phyloP scores from a whole-genome alignment of 257 asterid species.

The Ocimum tenuiflorum region DNA sequence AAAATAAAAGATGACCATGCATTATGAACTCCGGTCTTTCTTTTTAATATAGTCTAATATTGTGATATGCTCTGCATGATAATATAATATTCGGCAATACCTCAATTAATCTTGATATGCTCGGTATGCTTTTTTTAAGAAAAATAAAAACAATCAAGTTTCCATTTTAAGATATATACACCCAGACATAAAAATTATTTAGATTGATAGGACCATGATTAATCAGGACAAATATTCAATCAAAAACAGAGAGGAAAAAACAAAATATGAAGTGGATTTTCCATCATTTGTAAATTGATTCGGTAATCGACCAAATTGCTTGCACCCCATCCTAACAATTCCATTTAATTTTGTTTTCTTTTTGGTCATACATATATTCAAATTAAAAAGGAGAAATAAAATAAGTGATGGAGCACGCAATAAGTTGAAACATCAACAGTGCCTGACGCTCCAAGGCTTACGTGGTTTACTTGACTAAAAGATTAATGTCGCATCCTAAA shows the following conservation, averaged over 20 bases:
- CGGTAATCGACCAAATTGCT: constrained; percentile 12
- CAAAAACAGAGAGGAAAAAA: background rate
- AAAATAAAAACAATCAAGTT: too few relatives aligned
- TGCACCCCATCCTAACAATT: background rate
- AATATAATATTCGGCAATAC: background rate
- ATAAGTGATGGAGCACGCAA: background rate
- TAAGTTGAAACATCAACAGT: constrained; percentile 4
- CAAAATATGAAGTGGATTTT: background rate
- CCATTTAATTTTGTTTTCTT: background rate
- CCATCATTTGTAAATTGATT: background rate
- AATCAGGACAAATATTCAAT: background rate
- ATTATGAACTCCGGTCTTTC: constrained; percentile 7
- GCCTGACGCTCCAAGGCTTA: constrained; percentile 2
- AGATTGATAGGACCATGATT: background rate
- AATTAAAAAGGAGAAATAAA: background rate
- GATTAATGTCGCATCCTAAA: background rate
- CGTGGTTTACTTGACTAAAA: constrained; percentile 4
- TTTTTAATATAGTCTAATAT: background rate
- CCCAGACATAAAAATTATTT: too few relatives aligned
- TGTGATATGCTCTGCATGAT: background rate
- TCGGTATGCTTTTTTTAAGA: too few relatives aligned
- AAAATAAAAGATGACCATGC: background rate
- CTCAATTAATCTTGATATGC: too few relatives aligned
- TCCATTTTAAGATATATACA: too few relatives aligned
- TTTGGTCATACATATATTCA: too few relatives aligned